Base-by-base conservation (phyloP, 805 yeast genomes). In the Kuraishia ogatae region DNA sequence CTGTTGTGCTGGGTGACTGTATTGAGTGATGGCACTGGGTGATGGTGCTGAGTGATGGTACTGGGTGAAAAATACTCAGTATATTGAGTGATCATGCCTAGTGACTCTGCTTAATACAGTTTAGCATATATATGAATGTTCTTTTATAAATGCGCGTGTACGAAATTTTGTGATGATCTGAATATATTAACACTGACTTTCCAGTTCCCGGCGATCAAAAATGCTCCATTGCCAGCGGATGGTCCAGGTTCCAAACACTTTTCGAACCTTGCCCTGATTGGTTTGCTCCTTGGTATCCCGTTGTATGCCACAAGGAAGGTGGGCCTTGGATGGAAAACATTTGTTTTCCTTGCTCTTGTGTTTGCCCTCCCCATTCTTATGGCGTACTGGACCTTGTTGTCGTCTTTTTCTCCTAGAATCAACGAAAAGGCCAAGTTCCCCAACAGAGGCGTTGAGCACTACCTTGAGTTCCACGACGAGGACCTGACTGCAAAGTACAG, bases 161-260 rank as follows among this genome's bases (percentile, higher is more conserved):
- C n/a, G n/a, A n/a, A n/a, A n/a, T n/a, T n/a, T n/a, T n/a, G n/a
- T n/a, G n/a, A n/a, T n/a, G n/a, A n/a, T n/a, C n/a, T n/a, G n/a
- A n/a, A 35, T 35, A 13, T 15, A 15, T 11, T 15, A 15, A 35
- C n/a, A 35, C 35, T 28, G 11, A 28, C 43, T 8, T 35, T 15
- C 1, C 24, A 39, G 73, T 80, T 66, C 52, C 96, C 96, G 26
- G 75, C 92, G 7, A 89, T 90, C 66, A 82, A 85, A 65, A 90
- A 90, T 67, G 96, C 93, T 1, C 91, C 91, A 11, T 75, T 89
- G 58, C 92, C 96, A 26, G 96, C 96, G 4, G 97, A 90, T 67
- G 97, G 97, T 48, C 89, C 97, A 5, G 91, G 96, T 24, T 77
- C 91, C 35, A 83, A 81, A 66, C 81, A 84, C 63, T 90, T 91